Conservation (phyloP, 2,329 filamentous ascomycete species). For the Cercospora sojina region DNA sequence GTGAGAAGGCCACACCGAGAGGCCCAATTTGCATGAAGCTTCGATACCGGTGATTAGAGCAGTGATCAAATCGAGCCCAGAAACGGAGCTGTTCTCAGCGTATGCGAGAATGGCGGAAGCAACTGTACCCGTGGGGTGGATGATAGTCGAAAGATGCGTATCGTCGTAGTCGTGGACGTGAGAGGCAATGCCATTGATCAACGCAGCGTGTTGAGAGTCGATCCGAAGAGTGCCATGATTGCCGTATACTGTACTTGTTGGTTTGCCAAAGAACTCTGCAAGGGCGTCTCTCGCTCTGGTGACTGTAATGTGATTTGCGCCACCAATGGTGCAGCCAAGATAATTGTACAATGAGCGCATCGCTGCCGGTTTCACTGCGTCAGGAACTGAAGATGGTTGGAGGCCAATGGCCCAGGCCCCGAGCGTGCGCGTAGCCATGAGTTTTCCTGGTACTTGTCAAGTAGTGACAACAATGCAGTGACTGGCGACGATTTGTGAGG, state of each 20-base stretch:
- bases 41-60: slow-evolving; percentile 56
- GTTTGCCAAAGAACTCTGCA: slow-evolving; percentile 40
- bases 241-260: slow-evolving; percentile 42
- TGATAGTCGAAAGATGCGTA: slow-evolving; percentile 57
- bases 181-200: slow-evolving; percentile 57
- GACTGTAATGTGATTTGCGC: slow-evolving; percentile 50
- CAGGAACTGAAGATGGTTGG: slow-evolving; percentile 44
- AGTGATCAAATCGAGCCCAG: slow-evolving; percentile 51
- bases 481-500: neutral
- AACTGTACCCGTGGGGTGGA: slow-evolving; percentile 55
- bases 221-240: slow-evolving; percentile 32
- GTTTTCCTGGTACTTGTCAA: neutral
- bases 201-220: slow-evolving; percentile 52
- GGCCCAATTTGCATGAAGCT: slow-evolving; percentile 53
- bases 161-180: slow-evolving; percentile 60
- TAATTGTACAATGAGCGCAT: slow-evolving; percentile 55
- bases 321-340: slow-evolving; percentile 55
- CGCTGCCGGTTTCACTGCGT: slow-evolving; percentile 46
- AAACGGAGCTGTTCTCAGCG: slow-evolving; percentile 42
- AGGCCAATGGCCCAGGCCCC: slow-evolving; percentile 51
- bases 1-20: slow-evolving; percentile 55
- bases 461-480: neutral
- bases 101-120: slow-evolving; percentile 53
- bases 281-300: slow-evolving; percentile 41
- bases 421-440: slow-evolving; percentile 50